Evolutionary conservation across 371 early-diverging fungal genomes (phyloP), one percentile per base, ranked within the genome.

Genomic region (Mycotypha africana): DNA sequence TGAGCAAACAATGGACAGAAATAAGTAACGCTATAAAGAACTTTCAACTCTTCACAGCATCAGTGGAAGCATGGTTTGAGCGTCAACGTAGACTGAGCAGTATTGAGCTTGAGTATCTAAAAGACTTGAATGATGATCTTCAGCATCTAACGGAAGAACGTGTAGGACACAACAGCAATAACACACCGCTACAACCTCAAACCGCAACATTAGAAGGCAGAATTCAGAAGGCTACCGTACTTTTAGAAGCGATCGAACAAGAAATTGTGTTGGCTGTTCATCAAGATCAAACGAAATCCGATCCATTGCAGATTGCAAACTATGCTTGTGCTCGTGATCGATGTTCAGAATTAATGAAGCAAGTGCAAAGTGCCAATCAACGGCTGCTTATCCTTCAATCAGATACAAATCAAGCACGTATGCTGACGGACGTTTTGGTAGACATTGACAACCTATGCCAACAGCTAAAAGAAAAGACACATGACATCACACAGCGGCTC

Each of bases 281-380:
- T 23, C 21, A 48, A 9, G 55, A 46, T 9, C 48, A 56, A 9
- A 48, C 40, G 21, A 49, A 50, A n/a, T 60, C 64, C 16, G 71
- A 70, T 41, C 62, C 71, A 6, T 36, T 70, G 9, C 61, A 70
- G 21, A 71, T 59, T 0, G 72, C 72, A 25, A 71, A 71, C 25
- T 67, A 71, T 21, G 58, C 72, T 1, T 67, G 72, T 49, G 67
- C 67, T 14, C 53, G 62, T 0, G 72, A 71, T 28, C 47, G 72
- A 30, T 60, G 62, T 41, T 22, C 38, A 0, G 14, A 42, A 3
- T 38, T 70, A 9, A 38, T 46, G 10, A 56, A 45, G 21, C 49
- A 62, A 20, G 55, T 58, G 0, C 47, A 53, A 6, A 33, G 52
- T 4, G 50, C 62, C 1, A 30, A 42, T 1, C 42, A 45, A 0